Conservation (phyloP, 345 rosid genomes). For the Rubroshorea leprosula region DNA sequence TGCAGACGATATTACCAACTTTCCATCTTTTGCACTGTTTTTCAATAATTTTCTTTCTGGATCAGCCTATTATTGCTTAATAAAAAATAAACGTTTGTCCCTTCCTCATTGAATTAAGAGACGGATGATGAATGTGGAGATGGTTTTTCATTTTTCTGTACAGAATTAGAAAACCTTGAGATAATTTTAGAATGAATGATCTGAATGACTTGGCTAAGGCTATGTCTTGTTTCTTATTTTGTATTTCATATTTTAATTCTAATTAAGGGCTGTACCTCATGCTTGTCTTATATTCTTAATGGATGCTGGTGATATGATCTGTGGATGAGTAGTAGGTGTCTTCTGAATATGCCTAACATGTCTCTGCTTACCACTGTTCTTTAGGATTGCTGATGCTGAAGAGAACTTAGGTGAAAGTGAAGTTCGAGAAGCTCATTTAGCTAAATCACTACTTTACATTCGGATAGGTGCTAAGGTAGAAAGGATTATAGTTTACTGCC, state of each 20-base stretch:
- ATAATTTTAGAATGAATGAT: too few species aligned
- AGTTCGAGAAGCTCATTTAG: conserved; percentile 97
- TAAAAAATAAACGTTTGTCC: too few species aligned
- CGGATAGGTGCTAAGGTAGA: conserved; percentile 83
- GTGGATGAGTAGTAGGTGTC: neutral
- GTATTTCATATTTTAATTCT: neutral
- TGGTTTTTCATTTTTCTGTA: too few species aligned
- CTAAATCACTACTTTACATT: conserved; percentile 82
- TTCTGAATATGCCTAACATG: conserved; percentile 4
- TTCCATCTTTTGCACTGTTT: too few species aligned
- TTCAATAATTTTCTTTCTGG: too few species aligned
- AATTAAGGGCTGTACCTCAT: neutral
- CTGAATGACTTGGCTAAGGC: neutral
- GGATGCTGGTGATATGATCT: neutral
- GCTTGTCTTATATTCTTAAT: neutral
- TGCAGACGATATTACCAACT: too few species aligned
- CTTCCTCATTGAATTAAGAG: too few species aligned
- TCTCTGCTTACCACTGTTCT: conserved; percentile 7
- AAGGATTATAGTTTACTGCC: conserved; percentile 5
- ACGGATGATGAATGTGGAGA: too few species aligned
- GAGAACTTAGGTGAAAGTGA: conserved; percentile 98
- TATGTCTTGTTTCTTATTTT: neutral
- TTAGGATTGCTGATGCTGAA: conserved; percentile 96
- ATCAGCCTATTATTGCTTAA: too few species aligned
- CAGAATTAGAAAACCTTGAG: too few species aligned